phyloP scores from a whole-genome alignment of 768 basidiomycete genomes.

The Kwoniella mangroviensis region DNA sequence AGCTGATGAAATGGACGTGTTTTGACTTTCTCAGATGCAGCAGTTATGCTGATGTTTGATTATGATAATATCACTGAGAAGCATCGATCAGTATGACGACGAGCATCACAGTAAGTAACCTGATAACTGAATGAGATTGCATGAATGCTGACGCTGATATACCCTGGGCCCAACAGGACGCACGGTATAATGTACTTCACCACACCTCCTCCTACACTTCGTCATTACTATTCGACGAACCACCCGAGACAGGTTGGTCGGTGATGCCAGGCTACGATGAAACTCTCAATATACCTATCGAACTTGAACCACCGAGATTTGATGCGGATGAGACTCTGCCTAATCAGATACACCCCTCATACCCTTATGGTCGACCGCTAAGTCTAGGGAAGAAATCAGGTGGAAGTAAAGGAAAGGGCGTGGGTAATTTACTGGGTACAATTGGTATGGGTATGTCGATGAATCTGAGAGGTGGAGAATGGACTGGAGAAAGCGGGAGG shows the following conservation, averaged over 20 bases:
- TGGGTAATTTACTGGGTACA: constrained; percentile 43
- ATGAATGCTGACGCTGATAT: not conserved
- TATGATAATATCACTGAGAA: not conserved
- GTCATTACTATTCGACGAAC: constrained; percentile 42
- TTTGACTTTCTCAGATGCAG: constrained; percentile 1
- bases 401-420: constrained; percentile 15
- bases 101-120: constrained; percentile 36
- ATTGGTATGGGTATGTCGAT: constrained; percentile 23
- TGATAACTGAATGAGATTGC: not conserved
- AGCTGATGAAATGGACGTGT: not conserved
- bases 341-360: constrained; percentile 42
- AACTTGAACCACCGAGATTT: constrained; percentile 45
- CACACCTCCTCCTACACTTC: constrained; percentile 37
- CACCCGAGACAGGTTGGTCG: constrained; percentile 51
- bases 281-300: constrained; percentile 39
- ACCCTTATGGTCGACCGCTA: constrained; percentile 46
- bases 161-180: constrained; percentile 31
- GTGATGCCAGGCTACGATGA: constrained; percentile 55
- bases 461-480: constrained; percentile 18
- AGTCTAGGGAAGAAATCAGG: constrained; percentile 8
- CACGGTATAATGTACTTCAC: constrained; percentile 48
- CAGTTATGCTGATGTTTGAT: not conserved
- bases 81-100: constrained; percentile 32
- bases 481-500: constrained; percentile 6
- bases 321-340: constrained; percentile 52